A percentile compares a stretch with the other conserved stretches of the same genome.
Conservation (phyloP, 495 filamentous ascomycete genomes). For the Penicillium chermesinum region DNA sequence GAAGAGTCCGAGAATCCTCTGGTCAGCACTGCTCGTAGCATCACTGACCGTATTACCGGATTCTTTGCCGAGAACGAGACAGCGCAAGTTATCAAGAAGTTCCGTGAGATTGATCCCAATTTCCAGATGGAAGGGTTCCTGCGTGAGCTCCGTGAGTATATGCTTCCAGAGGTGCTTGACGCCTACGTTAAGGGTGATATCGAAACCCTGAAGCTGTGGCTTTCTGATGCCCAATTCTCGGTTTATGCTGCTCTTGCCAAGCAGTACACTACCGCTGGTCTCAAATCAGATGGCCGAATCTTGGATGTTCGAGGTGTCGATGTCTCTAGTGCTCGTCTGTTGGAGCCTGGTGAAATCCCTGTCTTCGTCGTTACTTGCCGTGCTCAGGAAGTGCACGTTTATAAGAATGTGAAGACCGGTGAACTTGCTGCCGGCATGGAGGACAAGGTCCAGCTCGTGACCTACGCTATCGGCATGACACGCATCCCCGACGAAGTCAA, state of each 20-base stretch:
- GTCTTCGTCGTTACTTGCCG: constrained; percentile 95
- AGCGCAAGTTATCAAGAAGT: constrained; percentile 92
- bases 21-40: constrained; percentile 85
- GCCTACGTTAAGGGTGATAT: constrained; percentile 96
- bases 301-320: constrained; percentile 93
- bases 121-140: constrained; percentile 95
- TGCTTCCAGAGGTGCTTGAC: constrained; percentile 93
- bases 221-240: constrained; percentile 87
- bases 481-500: constrained; percentile 89
- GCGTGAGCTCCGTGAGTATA: constrained; percentile 93
- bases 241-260: constrained; percentile 92
- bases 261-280: constrained; percentile 87
- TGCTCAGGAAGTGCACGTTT: constrained; percentile 98
- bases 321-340: constrained; percentile 77
- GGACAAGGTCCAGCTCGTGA: constrained; percentile 95
- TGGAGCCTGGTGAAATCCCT: constrained; percentile 95
- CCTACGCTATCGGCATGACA: constrained; percentile 94
- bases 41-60: constrained; percentile 85
- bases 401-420: constrained; percentile 80
- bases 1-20: constrained; percentile 96
- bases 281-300: constrained; percentile 91
- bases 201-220: constrained; percentile 87
- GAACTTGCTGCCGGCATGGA: constrained; percentile 97
- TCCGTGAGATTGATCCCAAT: constrained; percentile 90
- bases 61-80: constrained; percentile 99